These are phyloP conservation scores for Ecytonucleospora hepatopenaei DNA, from an alignment of 371 early-diverging fungal species.

Conservation along the genomic window DNA sequence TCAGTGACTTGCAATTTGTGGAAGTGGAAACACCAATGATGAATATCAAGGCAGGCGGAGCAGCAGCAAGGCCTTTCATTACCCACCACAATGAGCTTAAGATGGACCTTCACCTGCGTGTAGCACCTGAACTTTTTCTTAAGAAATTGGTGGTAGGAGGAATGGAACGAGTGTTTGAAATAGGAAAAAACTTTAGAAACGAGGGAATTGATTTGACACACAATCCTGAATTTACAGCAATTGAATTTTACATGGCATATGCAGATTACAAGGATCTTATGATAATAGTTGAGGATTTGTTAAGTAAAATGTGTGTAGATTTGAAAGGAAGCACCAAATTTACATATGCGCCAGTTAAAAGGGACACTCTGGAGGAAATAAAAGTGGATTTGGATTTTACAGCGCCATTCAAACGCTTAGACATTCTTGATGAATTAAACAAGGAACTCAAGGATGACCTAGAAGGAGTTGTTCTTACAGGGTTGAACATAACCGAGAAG, in stretches of 20 bases:
- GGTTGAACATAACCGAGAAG: slow-evolving; percentile 66
- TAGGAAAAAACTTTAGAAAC: slow-evolving; percentile 97
- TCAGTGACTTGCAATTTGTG: slow-evolving; percentile 79
- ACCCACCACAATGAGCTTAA: slow-evolving; percentile 98
- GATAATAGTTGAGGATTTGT: slow-evolving; percentile 77
- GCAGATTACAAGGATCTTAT: slow-evolving; percentile 89
- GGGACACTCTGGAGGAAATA: slow-evolving; percentile 59
- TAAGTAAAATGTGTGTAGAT: slow-evolving; percentile 76
- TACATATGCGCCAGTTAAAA: slow-evolving; percentile 76
- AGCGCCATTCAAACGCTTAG: slow-evolving; percentile 82
- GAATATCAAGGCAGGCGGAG: slow-evolving; percentile 95
- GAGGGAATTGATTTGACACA: slow-evolving; percentile 98
- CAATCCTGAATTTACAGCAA: slow-evolving; percentile 98
- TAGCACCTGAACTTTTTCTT: slow-evolving; percentile 91
- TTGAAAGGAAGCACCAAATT: slow-evolving; percentile 74
- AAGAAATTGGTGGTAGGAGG: slow-evolving; percentile 97
- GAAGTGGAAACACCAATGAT: slow-evolving; percentile 99
- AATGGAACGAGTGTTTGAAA: slow-evolving; percentile 93
- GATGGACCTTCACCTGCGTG: slow-evolving; percentile 89
- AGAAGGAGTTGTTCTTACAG: slow-evolving; percentile 64
- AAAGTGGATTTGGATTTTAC: slow-evolving; percentile 75
- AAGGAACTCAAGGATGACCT: slow-evolving; percentile 71
- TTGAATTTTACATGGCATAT: slow-evolving; percentile 98
- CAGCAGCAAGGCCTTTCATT: slow-evolving; percentile 95
- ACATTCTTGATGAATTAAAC: slow-evolving; percentile 82